Evolutionary conservation across 2,329 filamentous ascomycete species (phyloP).

Genomic region (Dactylellina parvicollis): DNA sequence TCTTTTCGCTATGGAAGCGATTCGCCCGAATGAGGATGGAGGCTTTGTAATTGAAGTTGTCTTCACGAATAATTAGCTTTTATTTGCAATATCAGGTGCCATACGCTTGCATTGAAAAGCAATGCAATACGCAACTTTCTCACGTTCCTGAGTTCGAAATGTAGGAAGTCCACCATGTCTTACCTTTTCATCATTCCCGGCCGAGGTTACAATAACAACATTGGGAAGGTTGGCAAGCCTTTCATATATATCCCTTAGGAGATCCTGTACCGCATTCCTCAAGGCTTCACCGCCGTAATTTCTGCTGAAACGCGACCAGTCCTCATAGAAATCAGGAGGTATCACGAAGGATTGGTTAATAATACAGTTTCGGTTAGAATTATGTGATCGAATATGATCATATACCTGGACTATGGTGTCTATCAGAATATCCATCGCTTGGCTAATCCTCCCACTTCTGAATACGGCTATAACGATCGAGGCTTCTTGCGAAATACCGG

Average conservation of each 20-base stretch:
- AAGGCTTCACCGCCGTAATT: not conserved
- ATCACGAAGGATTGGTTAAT: not conserved
- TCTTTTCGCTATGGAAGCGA: not conserved
- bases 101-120: no score
- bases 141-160: no score
- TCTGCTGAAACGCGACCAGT: not conserved
- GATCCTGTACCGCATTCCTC: not conserved
- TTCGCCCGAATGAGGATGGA: not conserved
- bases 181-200: not conserved
- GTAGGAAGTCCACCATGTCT: no score
- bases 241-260: not conserved
- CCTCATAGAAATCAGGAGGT: not conserved
- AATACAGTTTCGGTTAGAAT: not conserved
- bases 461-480: not conserved
- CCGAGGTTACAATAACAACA: not conserved
- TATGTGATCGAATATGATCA: not conserved
- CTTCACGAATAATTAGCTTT: no score
- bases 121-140: no score
- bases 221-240: not conserved
- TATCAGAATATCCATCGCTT: not conserved
- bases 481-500: not conserved
- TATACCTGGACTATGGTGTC: not conserved
- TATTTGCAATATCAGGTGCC: no score
- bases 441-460: not conserved
- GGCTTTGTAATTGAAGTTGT: no score